Conservation (phyloP, 1,139 yeast genomes). For the Yamadazyma atlantica region DNA sequence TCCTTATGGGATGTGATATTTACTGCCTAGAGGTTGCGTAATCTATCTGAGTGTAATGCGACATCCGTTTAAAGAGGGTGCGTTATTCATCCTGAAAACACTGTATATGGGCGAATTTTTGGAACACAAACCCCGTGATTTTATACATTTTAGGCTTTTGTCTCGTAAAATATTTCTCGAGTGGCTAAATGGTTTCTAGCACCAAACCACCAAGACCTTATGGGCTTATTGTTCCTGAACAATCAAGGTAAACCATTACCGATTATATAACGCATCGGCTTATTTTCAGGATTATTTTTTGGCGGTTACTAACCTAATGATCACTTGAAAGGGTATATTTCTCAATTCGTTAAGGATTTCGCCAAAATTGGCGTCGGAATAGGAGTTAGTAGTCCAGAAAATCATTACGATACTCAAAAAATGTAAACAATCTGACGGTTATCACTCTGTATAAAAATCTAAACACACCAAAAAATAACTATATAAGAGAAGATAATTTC, state of each 20-base stretch:
- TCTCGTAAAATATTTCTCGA: not conserved
- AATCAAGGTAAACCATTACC: too few relatives aligned
- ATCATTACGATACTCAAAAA: not conserved
- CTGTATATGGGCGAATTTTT: too few relatives aligned
- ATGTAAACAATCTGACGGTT: not conserved
- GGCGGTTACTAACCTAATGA: not conserved
- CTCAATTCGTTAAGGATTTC: not conserved
- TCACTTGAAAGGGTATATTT: not conserved
- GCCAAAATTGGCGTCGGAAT: not conserved
- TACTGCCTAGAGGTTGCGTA: too few relatives aligned
- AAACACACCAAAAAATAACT: not conserved
- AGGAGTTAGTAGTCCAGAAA: not conserved
- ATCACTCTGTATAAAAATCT: not conserved
- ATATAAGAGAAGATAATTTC: too few relatives aligned
- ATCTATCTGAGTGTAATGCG: too few relatives aligned
- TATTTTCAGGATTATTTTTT: not conserved
- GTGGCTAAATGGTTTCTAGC: not conserved
- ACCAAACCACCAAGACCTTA: too few relatives aligned
- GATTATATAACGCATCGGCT: not conserved
- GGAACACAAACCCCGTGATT: too few relatives aligned
- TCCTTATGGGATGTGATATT: too few relatives aligned
- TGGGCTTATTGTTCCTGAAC: too few relatives aligned
- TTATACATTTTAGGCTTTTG: not conserved
- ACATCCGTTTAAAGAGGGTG: too few relatives aligned
- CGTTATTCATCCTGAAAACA: too few relatives aligned